Percentiles rank a stretch among this genome's conserved stretches.
phyloP scores from a whole-genome alignment of 768 basidiomycete species.

The Clitopilus hobsonii region DNA sequence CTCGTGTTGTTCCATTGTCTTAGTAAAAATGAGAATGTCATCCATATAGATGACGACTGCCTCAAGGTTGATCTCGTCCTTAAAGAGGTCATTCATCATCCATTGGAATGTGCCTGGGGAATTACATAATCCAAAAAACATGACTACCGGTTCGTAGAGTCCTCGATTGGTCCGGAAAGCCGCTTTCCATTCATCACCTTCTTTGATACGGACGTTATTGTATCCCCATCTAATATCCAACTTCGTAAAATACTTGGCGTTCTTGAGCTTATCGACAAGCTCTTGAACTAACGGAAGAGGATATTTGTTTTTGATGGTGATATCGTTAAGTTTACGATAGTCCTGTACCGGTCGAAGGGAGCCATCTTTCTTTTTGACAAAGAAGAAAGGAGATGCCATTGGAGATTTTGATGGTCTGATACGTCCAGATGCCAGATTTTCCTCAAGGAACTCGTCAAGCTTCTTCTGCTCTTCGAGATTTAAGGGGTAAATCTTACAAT shows the following conservation, averaged over 20 bases:
- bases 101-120: slow-evolving; percentile 25
- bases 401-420: slow-evolving; percentile 20
- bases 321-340: slow-evolving; percentile 24
- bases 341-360: slow-evolving; percentile 22
- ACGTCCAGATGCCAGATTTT: slow-evolving; percentile 19
- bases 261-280: slow-evolving; percentile 19
- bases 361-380: slow-evolving; percentile 20
- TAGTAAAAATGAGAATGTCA: slow-evolving; percentile 33
- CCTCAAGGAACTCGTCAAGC: slow-evolving; percentile 20
- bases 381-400: slow-evolving; percentile 19
- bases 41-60: slow-evolving; percentile 32
- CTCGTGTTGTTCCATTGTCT: slow-evolving; percentile 15
- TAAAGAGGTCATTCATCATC: slow-evolving; percentile 31
- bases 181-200: slow-evolving; percentile 37
- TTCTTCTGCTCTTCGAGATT: slow-evolving; percentile 23
- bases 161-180: slow-evolving; percentile 31
- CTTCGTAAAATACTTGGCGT: slow-evolving; percentile 23
- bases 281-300: slow-evolving; percentile 25
- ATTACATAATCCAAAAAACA: slow-evolving; percentile 33
- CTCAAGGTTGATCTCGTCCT: slow-evolving; percentile 18
- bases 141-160: slow-evolving; percentile 31
- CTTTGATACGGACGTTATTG: slow-evolving; percentile 28
- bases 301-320: slow-evolving; percentile 25
- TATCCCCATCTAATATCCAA: slow-evolving; percentile 36
- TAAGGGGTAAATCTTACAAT: slow-evolving; percentile 30